Percentiles rank a stretch among this genome's conserved stretches.
These are phyloP conservation scores for Stagonosporopsis cucurbitacearum DNA, from an alignment of 2,329 filamentous ascomycete species.

Conservation along the genomic window DNA sequence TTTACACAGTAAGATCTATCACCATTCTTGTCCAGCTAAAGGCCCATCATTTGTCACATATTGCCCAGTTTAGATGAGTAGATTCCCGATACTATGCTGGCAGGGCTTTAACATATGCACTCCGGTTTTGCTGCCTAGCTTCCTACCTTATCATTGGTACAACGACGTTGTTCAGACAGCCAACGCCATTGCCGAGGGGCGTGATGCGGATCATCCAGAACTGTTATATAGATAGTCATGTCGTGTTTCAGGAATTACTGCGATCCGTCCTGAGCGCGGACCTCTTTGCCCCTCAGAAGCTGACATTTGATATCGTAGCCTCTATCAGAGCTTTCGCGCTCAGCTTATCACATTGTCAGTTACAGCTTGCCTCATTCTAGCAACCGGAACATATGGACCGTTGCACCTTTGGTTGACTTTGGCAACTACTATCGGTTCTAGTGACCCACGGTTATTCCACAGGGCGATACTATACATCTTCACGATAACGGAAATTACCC, in stretches of 20 bases:
- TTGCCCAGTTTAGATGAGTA: no score
- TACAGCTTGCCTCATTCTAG: conserved; percentile 55
- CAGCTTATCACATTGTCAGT: conserved; percentile 7
- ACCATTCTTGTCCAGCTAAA: no score
- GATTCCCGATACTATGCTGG: not conserved
- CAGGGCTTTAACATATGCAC: not conserved
- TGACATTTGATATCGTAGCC: not conserved
- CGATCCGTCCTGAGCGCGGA: no score
- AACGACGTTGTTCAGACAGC: not conserved
- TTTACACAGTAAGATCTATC: no score
- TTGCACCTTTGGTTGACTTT: conserved; percentile 56
- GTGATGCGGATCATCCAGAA: not conserved
- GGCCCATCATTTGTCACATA: no score
- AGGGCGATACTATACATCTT: conserved; percentile 54
- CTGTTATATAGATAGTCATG: not conserved
- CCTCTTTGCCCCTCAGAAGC: not conserved
- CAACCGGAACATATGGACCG: conserved; percentile 47
- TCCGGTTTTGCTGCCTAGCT: not conserved
- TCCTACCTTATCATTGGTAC: not conserved
- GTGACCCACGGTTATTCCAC: conserved; percentile 51
- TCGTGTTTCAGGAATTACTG: not conserved
- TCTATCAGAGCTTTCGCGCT: not conserved
- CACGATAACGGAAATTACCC: conserved; percentile 56
- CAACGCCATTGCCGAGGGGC: not conserved
- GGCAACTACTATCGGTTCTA: conserved; percentile 47